Base-by-base conservation (phyloP, 2,329 filamentous ascomycete species). In the Diaporthe sp. region DNA sequence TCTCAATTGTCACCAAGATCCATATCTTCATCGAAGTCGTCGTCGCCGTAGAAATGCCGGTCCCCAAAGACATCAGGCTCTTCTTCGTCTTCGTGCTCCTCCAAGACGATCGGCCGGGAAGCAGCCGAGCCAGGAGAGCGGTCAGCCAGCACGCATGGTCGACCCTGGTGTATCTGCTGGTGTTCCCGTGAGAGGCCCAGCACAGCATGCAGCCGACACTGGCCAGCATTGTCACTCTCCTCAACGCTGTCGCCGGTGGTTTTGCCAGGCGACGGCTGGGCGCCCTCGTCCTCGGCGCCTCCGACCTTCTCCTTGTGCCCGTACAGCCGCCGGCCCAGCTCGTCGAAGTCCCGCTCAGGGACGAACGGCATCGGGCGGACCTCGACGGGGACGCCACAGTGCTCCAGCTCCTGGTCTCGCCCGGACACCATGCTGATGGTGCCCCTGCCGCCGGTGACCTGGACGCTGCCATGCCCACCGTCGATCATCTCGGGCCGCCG, bases 321-420 rank as follows among this genome's bases (percentile, higher is more conserved):
- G 25, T 55, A 70, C 44, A 46, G 6, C 25, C 4, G 13, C 10
- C 37, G 46, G 15, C 55, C 74, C 34, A 74, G 17, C 55, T 69
- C 74, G 28, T 75, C 74, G 13, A 68, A 42, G 37, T 75, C 62
- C 46, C 71, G 44, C 55, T 31, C 44, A 9, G 70, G 53, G 17
- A 46, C 70, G 34, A 74, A 70, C 17, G 61, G 34, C 61, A 74
- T 74, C 44, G 62, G 15, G 31, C 42, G n/a, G 19, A 62, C 71
- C 37, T 62, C 70, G 39, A 75, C 44, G 3, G 74, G 74, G 44
- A 73, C 34, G 46, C 61, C 74, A 25, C 53, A 53, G 37, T 70
- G 44, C 44, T 65, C 46, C n/a, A 19, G 15, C 25, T 74, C 59
- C 10, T 9, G 28, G 9, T 57, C 57, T 28, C 37, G 58, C 34